These are phyloP conservation scores for Boletus vinaceobasis DNA, from an alignment of 768 basidiomycete genomes.

Conservation along the genomic window DNA sequence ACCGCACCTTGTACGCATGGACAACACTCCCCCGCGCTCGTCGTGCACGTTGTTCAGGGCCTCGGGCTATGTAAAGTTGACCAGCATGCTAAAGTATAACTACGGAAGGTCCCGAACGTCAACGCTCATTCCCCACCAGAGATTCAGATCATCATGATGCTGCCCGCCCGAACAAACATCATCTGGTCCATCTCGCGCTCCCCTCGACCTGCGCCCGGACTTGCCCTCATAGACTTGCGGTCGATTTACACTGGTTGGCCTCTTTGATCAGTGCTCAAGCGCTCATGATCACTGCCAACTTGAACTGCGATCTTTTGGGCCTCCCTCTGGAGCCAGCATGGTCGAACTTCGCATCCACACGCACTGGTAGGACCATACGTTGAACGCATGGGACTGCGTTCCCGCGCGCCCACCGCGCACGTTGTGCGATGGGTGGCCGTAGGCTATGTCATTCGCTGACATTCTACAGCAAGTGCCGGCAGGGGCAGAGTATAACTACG, in stretches of 20 bases:
- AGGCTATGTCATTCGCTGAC: neutral
- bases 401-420: neutral
- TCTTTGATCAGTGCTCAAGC: neutral
- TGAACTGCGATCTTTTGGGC: neutral
- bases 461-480: neutral
- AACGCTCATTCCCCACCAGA: too few species aligned
- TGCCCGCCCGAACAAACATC: too few species aligned
- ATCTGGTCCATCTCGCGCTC: too few species aligned
- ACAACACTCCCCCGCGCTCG: neutral
- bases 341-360: neutral
- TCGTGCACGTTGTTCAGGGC: neutral
- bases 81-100: too few species aligned
- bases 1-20: neutral
- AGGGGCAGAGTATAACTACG: constrained; percentile 4
- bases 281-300: neutral
- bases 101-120: too few species aligned
- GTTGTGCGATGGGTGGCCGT: neutral
- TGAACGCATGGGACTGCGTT: too few species aligned
- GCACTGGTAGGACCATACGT: neutral
- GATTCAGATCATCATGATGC: too few species aligned
- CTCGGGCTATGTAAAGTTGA: neutral
- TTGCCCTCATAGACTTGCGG: too few species aligned
- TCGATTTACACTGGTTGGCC: too few species aligned
- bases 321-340: too few species aligned
- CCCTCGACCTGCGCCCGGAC: too few species aligned